Evolutionary conservation across 1,139 yeast genomes (phyloP).

Genomic region (Wickerhamomyces sp.): DNA sequence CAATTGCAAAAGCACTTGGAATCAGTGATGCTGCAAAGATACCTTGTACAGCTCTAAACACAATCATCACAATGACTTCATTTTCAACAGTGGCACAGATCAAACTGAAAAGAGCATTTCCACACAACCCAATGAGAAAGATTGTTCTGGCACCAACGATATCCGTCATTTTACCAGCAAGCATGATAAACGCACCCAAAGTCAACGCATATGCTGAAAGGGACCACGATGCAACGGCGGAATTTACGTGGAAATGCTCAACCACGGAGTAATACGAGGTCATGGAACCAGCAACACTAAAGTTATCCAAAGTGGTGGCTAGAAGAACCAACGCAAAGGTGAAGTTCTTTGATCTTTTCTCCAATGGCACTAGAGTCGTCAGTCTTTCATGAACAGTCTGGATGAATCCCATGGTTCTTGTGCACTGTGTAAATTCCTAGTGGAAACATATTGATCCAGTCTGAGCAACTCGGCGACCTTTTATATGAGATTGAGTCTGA

Average conservation of each 20-base stretch:
- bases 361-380: constrained; percentile 13
- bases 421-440: no score
- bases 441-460: no score
- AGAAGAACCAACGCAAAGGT: constrained; percentile 8
- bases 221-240: constrained; percentile 28
- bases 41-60: constrained; percentile 36
- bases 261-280: constrained; percentile 23
- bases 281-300: constrained; percentile 28
- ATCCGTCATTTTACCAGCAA: constrained; percentile 33
- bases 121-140: constrained; percentile 19
- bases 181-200: constrained; percentile 31
- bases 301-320: constrained; percentile 23
- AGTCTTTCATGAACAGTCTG: background rate
- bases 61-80: constrained; percentile 26
- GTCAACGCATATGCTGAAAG: constrained; percentile 34
- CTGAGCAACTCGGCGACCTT: no score
- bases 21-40: constrained; percentile 31
- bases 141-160: constrained; percentile 30
- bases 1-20: constrained; percentile 29
- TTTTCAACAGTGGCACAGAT: constrained; percentile 28
- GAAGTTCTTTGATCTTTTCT: constrained; percentile 7
- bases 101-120: constrained; percentile 25
- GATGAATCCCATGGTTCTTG: no score
- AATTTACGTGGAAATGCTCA: constrained; percentile 16
- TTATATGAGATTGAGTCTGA: no score